phyloP scores from a whole-genome alignment of 2,329 filamentous ascomycete species.

The Neofusicoccum ribis region DNA sequence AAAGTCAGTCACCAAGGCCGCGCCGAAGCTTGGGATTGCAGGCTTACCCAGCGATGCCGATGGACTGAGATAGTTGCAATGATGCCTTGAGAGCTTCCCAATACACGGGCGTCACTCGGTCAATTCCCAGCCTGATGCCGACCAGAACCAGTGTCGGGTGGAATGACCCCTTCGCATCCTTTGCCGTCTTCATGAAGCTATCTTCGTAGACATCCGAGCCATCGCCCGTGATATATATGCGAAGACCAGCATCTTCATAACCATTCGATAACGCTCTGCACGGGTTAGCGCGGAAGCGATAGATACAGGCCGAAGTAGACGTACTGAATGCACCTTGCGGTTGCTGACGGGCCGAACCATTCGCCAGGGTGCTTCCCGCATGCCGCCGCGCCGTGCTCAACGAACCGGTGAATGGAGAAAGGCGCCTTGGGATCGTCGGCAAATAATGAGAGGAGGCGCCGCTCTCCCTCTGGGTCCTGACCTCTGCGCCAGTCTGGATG shows the following conservation, averaged over 20 bases:
- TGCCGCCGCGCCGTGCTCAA: slow-evolving; percentile 77
- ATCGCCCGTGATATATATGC: slow-evolving; percentile 87
- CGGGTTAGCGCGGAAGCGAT: slow-evolving; percentile 7
- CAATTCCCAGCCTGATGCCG: slow-evolving; percentile 85
- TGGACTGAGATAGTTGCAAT: slow-evolving; percentile 85
- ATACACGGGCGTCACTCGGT: slow-evolving; percentile 91
- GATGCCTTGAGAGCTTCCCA: slow-evolving; percentile 88
- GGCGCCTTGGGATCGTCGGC: slow-evolving; percentile 83
- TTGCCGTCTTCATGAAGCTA: slow-evolving; percentile 75
- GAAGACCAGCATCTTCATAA: slow-evolving; percentile 62
- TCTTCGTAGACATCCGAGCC: slow-evolving; percentile 93
- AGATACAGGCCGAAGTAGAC: slow-evolving; percentile 33
- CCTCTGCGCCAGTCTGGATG: slow-evolving; percentile 72
- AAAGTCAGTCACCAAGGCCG: slow-evolving; percentile 10
- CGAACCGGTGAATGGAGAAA: slow-evolving; percentile 94
- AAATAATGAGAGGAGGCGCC: slow-evolving; percentile 74
- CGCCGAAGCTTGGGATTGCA: background rate
- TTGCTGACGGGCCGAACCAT: slow-evolving; percentile 98
- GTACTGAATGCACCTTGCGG: slow-evolving; percentile 89
- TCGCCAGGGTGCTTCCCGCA: slow-evolving; percentile 95
- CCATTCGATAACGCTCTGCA: slow-evolving; percentile 71
- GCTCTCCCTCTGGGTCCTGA: slow-evolving; percentile 60
- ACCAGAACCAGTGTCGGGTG: slow-evolving; percentile 86
- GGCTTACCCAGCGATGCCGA: slow-evolving; percentile 87
- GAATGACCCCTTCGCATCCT: slow-evolving; percentile 65